Base-by-base conservation (phyloP, 2,329 filamentous ascomycete species). In the Coniochaeta prunicola region DNA sequence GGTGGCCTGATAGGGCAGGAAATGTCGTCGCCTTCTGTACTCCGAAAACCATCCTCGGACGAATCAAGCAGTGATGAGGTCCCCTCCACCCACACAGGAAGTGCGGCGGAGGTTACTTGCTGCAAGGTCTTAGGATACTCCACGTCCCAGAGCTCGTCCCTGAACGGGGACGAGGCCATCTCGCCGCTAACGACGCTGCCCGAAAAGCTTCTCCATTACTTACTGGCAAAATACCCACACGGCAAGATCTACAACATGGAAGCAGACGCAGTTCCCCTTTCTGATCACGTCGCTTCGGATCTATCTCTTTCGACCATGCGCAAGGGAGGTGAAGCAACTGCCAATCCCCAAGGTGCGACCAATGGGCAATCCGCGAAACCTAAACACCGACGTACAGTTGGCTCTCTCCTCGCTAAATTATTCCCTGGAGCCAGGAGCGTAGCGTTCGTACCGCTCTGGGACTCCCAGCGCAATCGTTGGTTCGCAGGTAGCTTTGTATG, bases 401-500 rank as follows among this genome's bases (percentile, higher is more conserved):
- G 61, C 13, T 62, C 62, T 8, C 57, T 68, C 4, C 66, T 80
- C 2, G 60, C 68, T 0, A 59, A 66, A 2, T 65, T 72, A 0
- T 75, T 82, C 7, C 74, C 77, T 0, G 71, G 70, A 0, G 77
- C 78, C 1, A 69, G 77, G 4, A 79, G 76, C 24, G 67, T 82
- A 0, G 74, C 74, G 0, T 73, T 80, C 42, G 69, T 80, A 1
- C 80, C 80, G 0, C 63, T 82, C 0, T 82, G 78, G 65, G 61
- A 66, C 34, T 62, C 67, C 34, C 67, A 73, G 7, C 72, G 71
- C 58, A 73, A 80, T 36, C 69, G 77, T 12, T 81, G 77, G 76
- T 80, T 76, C 59, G 75, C 79, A 0, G 78, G 76, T 0, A 75
- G 76, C 5, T 79, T 84, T 45, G 68, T 77, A 4, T 82, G 80